Evolutionary conservation across 768 basidiomycete species (phyloP).

Genomic region (Clitopilus passeckerianus): DNA sequence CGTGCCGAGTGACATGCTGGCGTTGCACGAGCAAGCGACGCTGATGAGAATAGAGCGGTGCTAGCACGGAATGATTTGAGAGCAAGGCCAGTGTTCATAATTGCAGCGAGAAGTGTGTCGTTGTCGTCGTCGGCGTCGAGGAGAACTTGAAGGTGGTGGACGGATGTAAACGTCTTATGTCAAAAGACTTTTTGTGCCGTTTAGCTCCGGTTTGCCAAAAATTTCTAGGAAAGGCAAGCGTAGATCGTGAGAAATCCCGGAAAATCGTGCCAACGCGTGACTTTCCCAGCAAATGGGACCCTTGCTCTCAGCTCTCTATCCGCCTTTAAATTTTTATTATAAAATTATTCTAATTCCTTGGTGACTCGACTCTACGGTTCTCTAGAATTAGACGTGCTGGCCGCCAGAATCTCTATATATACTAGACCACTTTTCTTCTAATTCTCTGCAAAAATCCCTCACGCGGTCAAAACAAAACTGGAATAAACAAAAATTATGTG

Average conservation of each 20-base stretch:
- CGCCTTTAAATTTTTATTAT: neutral
- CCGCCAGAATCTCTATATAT: neutral
- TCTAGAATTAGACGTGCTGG: neutral
- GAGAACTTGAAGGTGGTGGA: neutral
- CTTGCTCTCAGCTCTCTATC: neutral
- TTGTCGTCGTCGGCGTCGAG: neutral
- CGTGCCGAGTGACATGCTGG: constrained; percentile 16
- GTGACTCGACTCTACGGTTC: neutral
- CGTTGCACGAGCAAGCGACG: constrained; percentile 36
- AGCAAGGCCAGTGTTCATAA: neutral
- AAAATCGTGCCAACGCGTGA: neutral
- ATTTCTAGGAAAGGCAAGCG: neutral
- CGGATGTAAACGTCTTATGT: neutral
- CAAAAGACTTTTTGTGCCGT: neutral
- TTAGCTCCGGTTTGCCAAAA: neutral
- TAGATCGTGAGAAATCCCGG: neutral
- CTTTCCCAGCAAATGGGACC: neutral
- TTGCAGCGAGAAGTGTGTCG: neutral
- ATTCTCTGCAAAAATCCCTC: neutral
- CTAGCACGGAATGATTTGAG: constrained; percentile 10
- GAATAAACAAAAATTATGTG: constrained; percentile 18
- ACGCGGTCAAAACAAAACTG: constrained; percentile 7
- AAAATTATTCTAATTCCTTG: neutral
- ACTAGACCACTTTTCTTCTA: neutral
- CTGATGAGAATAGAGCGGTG: constrained; percentile 50